Evolutionary conservation across 2,329 filamentous ascomycete genomes (phyloP).

Genomic region (Rosellinia necatrix): DNA sequence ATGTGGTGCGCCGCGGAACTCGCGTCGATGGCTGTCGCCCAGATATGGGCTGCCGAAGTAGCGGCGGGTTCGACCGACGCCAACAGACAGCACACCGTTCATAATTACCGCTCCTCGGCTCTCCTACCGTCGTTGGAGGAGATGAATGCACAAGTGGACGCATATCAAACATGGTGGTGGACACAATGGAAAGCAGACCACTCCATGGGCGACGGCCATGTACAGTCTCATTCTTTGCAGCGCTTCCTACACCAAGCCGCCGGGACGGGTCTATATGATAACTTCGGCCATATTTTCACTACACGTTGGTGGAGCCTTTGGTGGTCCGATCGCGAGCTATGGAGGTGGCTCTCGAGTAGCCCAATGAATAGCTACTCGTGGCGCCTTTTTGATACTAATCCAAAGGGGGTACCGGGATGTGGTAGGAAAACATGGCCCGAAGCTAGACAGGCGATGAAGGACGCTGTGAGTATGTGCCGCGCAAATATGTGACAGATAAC

Average conservation of each 20-base stretch:
- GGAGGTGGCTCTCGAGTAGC: constrained; percentile 34
- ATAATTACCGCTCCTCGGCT: constrained; percentile 20
- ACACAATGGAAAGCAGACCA: constrained; percentile 30
- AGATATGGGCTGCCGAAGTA: constrained; percentile 28
- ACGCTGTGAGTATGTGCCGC: constrained; percentile 28
- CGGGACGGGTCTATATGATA: constrained; percentile 36
- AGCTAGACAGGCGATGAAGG: constrained; percentile 30
- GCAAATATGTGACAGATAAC: background rate
- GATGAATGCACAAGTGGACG: constrained; percentile 36
- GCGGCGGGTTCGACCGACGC: background rate
- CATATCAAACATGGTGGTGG: constrained; percentile 38
- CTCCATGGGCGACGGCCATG: constrained; percentile 31
- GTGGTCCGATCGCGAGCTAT: constrained; percentile 34
- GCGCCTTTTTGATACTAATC: constrained; percentile 38
- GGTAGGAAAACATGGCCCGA: constrained; percentile 32
- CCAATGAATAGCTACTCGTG: constrained; percentile 36
- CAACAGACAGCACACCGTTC: background rate
- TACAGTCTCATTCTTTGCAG: constrained; percentile 32
- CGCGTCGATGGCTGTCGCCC: constrained; percentile 48
- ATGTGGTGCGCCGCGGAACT: constrained; percentile 30
- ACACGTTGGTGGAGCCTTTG: constrained; percentile 32
- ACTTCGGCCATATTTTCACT: constrained; percentile 33
- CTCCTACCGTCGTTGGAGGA: constrained; percentile 28
- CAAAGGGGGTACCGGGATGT: constrained; percentile 32
- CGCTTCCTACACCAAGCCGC: constrained; percentile 36